A percentile compares a stretch with the other conserved stretches of the same genome.
phyloP scores from a whole-genome alignment of 768 basidiomycete genomes.

The Phylloporus rhodoxanthus region DNA sequence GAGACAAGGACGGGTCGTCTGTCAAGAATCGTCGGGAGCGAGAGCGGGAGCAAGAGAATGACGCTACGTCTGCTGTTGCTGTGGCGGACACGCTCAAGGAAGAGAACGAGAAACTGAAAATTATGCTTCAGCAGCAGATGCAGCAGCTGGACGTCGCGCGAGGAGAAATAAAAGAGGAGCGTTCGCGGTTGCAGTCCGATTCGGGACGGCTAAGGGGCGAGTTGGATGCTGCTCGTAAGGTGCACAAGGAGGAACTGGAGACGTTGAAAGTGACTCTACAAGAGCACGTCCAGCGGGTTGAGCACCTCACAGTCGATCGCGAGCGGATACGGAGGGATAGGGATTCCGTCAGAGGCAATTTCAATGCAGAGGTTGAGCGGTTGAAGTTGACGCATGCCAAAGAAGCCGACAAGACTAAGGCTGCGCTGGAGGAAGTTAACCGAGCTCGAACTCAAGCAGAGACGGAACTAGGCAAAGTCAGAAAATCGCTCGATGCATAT shows the following conservation, averaged over 20 bases:
- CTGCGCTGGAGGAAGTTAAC: conserved; percentile 24
- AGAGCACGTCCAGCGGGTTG: conserved; percentile 17
- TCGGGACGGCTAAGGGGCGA: conserved; percentile 13
- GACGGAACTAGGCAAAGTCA: conserved; percentile 17
- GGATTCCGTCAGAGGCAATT: conserved; percentile 12
- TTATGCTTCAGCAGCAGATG: conserved; percentile 13
- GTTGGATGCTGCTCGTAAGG: conserved; percentile 1
- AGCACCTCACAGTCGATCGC: conserved; percentile 18
- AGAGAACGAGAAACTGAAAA: conserved; percentile 22
- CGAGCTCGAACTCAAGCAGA: conserved; percentile 16
- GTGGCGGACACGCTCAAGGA: conserved; percentile 14
- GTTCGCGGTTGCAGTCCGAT: conserved; percentile 9
- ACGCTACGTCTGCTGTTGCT: not conserved
- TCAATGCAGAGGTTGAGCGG: conserved; percentile 21
- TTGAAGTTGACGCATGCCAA: conserved; percentile 12
- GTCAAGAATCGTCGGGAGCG: conserved; percentile 14
- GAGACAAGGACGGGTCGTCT: conserved; percentile 14
- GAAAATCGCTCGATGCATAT: conserved; percentile 16
- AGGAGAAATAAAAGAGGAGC: conserved; percentile 12
- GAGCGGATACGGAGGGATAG: conserved; percentile 23
- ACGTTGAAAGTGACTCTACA: conserved; percentile 14
- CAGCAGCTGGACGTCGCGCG: conserved; percentile 9
- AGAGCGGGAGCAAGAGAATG: conserved; percentile 15
- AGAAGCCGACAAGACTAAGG: conserved; percentile 13
- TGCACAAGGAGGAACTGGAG: conserved; percentile 13